These are phyloP conservation scores for Rutstroemia sp. DNA, from an alignment of 2,329 filamentous ascomycete genomes.

Conservation along the genomic window DNA sequence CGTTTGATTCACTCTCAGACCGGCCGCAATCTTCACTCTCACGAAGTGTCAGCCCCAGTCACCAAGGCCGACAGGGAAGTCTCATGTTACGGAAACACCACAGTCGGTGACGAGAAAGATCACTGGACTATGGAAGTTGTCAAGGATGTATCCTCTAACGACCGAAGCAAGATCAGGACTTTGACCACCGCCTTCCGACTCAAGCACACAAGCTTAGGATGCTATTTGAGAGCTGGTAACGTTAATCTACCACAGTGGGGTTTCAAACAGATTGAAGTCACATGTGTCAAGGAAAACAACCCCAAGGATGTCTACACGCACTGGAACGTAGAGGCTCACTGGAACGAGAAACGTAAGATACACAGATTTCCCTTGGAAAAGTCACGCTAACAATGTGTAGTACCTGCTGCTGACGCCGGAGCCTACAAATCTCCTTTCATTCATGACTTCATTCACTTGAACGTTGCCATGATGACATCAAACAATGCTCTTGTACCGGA, in stretches of 20 bases:
- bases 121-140: slow-evolving; percentile 95
- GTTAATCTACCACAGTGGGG: slow-evolving; percentile 97
- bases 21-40: slow-evolving; percentile 93
- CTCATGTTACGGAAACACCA: slow-evolving; percentile 91
- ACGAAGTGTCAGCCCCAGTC: slow-evolving; percentile 80
- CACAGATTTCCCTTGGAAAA: not conserved
- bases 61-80: slow-evolving; percentile 89
- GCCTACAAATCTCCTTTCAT: slow-evolving; percentile 96
- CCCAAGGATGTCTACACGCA: slow-evolving; percentile 91
- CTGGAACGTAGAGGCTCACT: slow-evolving; percentile 97
- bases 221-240: slow-evolving; percentile 91
- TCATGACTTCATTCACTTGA: slow-evolving; percentile 95
- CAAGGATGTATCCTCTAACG: slow-evolving; percentile 69
- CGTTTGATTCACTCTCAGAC: slow-evolving; percentile 92
- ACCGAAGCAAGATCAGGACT: slow-evolving; percentile 79
- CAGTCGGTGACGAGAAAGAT: slow-evolving; percentile 93
- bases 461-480: slow-evolving; percentile 99
- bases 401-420: slow-evolving; percentile 80
- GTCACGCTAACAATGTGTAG: slow-evolving; percentile 40
- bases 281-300: slow-evolving; percentile 88
- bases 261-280: slow-evolving; percentile 99
- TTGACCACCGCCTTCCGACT: slow-evolving; percentile 90
- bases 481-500: slow-evolving; percentile 98
- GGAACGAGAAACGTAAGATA: slow-evolving; percentile 80
- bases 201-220: slow-evolving; percentile 72